phyloP scores from a whole-genome alignment of 192 early-diverging fungal genomes.

The Coemansia sp. region DNA sequence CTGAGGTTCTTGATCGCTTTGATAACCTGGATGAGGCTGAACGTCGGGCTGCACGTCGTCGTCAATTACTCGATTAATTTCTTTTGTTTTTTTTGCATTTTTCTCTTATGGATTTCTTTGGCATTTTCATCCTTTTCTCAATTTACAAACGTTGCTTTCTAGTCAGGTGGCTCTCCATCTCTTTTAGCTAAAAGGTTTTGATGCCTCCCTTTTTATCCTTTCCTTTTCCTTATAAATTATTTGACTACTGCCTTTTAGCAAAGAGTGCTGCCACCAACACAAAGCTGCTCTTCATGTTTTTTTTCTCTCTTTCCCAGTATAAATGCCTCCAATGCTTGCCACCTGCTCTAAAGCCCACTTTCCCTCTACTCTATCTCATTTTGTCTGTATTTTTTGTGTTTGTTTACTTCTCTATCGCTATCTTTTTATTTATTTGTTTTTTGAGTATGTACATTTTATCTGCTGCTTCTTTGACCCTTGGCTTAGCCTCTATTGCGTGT shows the following conservation, averaged over 20 bases:
- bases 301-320: too few relatives aligned
- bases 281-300: neutral
- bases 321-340: neutral
- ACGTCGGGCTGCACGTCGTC: constrained; percentile 36
- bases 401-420: neutral
- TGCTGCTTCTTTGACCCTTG: neutral
- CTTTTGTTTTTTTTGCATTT: constrained; percentile 1
- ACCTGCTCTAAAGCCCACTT: neutral
- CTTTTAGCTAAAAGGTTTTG: neutral
- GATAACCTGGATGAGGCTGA: constrained; percentile 21
- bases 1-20: neutral
- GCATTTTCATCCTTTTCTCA: neutral
- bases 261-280: neutral
- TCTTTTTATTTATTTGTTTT: neutral
- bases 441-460: neutral
- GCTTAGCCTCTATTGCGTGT: neutral
- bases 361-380: neutral
- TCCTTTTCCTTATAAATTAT: neutral
- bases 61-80: constrained; percentile 19
- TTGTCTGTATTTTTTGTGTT: neutral
- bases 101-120: constrained; percentile 1
- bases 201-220: neutral
- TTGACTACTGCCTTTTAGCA: neutral
- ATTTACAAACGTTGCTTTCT: neutral
- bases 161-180: neutral